Evolutionary conservation across 2,329 filamentous ascomycete species (phyloP).

Genomic region (Arthrobotrys sinensis): DNA sequence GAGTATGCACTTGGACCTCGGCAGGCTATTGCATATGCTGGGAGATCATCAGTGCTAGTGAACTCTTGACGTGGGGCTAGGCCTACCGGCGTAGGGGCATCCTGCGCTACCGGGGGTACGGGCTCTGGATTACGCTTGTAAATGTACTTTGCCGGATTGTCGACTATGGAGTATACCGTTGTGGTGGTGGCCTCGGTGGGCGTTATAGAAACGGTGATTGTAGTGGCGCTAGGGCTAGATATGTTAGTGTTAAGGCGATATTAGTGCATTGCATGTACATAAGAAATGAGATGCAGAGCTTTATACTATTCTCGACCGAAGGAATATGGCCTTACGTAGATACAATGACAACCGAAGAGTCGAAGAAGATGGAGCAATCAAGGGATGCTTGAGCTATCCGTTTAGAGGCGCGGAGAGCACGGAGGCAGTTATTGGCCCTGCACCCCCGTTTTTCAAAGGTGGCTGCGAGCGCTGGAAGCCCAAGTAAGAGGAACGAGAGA

Average conservation of each 20-base stretch:
- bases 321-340: slow-evolving; percentile 13
- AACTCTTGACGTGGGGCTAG: slow-evolving; percentile 8
- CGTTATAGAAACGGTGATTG: neutral
- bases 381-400: slow-evolving; percentile 11
- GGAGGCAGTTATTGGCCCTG: slow-evolving; percentile 12
- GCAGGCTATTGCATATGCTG: slow-evolving; percentile 14
- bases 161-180: slow-evolving; percentile 15
- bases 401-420: slow-evolving; percentile 4
- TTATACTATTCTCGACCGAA: neutral
- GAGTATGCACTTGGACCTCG: neutral
- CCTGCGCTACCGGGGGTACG: neutral
- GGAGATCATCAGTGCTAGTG: slow-evolving; percentile 1
- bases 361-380: slow-evolving; percentile 21
- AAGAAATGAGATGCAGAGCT: neutral
- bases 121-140: neutral
- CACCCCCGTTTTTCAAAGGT: slow-evolving; percentile 12
- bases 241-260: neutral
- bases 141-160: neutral
- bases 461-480: neutral
- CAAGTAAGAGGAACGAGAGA: neutral
- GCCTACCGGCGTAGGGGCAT: neutral
- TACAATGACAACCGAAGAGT: slow-evolving; percentile 14
- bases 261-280: no score
- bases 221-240: neutral
- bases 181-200: slow-evolving; percentile 12